Base-by-base conservation (phyloP, 2,329 filamentous ascomycete species). In the Epichloe sibirici region DNA sequence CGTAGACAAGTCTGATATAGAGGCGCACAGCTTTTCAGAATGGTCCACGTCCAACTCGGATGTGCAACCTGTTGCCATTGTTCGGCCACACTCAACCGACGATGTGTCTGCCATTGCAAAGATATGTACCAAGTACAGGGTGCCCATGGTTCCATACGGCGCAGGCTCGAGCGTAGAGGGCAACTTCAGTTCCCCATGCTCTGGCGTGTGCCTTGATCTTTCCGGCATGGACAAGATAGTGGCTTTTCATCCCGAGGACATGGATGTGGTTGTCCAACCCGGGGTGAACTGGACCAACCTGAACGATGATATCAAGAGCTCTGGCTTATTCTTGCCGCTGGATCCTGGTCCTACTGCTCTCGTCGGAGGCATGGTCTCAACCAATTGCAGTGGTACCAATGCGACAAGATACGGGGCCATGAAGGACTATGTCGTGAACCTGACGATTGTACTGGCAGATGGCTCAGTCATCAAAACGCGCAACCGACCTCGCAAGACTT, bases 91-190 rank as follows among this genome's bases (percentile, higher is more conserved):
- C 34, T 76, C 71, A 1, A 88, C 84, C 0, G 76, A 81, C 53
- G 76, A 88, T 17, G 84, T 88, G 2, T 79, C 77, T 0, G 63
- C 70, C 39, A 79, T 88, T 53, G 83, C 81, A 4, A 75, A 74
- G 58, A 70, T 83, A 31, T 88, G 85, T 64, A 69, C 75, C 61
- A 77, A 75, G 56, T 75, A 81, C 63, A 76, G 69, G 37, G 77
- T 88, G 46, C 85, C 85, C 4, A 86, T 88, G 74, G 86, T 86
- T 1, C 81, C 82, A 0, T 90, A 86, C 62, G 86, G 83, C 3
- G 88, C 87, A 5, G 87, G 87, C 12, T 82, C 83, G 0, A 86
- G 78, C 57, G 70, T 88, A 0, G 85, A 89, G 63, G 85, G 80
- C 42, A 86, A 86, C 61, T 86, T 86, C 62, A 79, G 81, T 1